Conservation (phyloP, 2,329 filamentous ascomycete genomes). For the Achaetomium macrosporum region DNA sequence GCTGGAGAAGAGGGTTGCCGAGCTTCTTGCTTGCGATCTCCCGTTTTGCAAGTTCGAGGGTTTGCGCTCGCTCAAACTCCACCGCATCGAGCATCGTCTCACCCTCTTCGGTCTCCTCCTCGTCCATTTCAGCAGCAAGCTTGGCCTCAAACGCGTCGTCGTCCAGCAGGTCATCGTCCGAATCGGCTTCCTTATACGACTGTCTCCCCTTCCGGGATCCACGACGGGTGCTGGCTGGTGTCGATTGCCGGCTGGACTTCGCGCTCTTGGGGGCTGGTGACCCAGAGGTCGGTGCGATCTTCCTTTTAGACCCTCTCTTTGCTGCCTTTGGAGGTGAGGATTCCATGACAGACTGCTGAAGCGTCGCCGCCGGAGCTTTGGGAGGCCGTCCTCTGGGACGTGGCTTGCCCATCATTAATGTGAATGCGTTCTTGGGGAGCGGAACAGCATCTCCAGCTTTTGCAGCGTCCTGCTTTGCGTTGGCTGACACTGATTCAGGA, state of each 20-base stretch:
- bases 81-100: constrained; percentile 42
- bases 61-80: constrained; percentile 60
- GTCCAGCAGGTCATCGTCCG: constrained; percentile 60
- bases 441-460: constrained; percentile 23
- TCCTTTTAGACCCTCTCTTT: constrained; percentile 32
- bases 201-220: constrained; percentile 44
- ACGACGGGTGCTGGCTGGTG: constrained; percentile 54
- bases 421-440: constrained; percentile 42
- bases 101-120: constrained; percentile 35
- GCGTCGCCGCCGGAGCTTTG: constrained; percentile 20
- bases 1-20: constrained; percentile 87
- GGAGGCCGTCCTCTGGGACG: constrained; percentile 15
- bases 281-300: constrained; percentile 30
- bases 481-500: constrained; percentile 29
- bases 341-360: constrained; percentile 25
- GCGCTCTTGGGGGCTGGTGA: constrained; percentile 55
- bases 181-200: constrained; percentile 52
- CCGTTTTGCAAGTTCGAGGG: constrained; percentile 69
- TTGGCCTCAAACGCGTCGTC: constrained; percentile 81
- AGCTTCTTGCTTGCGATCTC: constrained; percentile 89
- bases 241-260: constrained; percentile 69
- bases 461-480: constrained; percentile 32
- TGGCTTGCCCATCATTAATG: constrained; percentile 47
- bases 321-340: constrained; percentile 9
- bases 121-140: constrained; percentile 56